Evolutionary conservation across 345 rosid genomes (phyloP).

Genomic region (Eucalyptus camaldulensis): DNA sequence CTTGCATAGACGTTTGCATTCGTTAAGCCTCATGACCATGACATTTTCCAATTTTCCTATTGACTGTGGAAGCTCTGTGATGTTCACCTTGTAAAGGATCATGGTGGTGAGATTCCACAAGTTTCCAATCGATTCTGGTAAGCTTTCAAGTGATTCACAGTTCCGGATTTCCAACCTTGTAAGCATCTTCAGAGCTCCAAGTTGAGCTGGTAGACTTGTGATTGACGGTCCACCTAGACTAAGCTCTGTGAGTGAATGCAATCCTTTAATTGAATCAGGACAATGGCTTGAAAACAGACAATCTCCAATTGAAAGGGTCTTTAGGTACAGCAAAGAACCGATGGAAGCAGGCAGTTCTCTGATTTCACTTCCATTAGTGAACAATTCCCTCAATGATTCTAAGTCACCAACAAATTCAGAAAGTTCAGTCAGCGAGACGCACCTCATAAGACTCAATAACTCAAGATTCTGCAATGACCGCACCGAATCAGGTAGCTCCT

Average conservation of each 20-base stretch:
- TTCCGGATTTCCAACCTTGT: conserved; percentile 13
- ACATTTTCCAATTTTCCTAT: conserved; percentile 29
- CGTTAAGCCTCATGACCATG: neutral
- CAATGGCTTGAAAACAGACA: conserved; percentile 8
- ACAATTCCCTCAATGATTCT: conserved; percentile 9
- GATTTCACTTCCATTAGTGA: conserved; percentile 1
- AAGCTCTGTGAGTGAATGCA: conserved; percentile 18
- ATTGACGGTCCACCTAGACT: conserved; percentile 12
- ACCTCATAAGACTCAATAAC: conserved; percentile 15
- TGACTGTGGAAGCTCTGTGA: conserved; percentile 32
- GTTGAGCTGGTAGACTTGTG: conserved; percentile 13
- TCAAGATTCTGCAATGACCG: conserved; percentile 25
- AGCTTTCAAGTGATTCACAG: conserved; percentile 5
- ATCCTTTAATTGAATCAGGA: conserved; percentile 27
- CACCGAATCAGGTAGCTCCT: conserved; percentile 19
- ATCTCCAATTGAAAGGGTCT: conserved; percentile 1
- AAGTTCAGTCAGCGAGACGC: conserved; percentile 10
- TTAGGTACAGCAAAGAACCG: conserved; percentile 16
- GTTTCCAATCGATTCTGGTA: conserved; percentile 30
- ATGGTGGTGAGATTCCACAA: conserved; percentile 17
- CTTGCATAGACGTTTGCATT: conserved; percentile 17
- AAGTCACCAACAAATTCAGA: conserved; percentile 24
- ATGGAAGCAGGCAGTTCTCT: conserved; percentile 28
- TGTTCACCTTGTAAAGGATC: conserved; percentile 3
- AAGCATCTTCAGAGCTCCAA: conserved; percentile 22